Base-by-base conservation (phyloP, 768 basidiomycete species). In the Steccherinum ochraceum region DNA sequence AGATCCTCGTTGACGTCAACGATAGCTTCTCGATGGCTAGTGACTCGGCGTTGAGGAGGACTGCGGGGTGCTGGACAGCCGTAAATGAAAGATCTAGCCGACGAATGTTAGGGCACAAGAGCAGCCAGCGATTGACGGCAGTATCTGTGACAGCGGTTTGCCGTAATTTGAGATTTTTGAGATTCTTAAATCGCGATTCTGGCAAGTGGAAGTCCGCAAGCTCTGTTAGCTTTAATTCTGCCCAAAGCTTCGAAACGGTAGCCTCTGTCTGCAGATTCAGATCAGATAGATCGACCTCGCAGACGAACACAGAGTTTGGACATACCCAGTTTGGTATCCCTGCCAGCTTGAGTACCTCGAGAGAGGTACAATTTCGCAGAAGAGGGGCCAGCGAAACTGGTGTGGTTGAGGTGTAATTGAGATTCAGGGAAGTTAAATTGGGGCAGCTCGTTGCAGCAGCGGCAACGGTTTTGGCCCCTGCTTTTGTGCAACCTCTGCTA, bases 41-140 rank as follows among this genome's bases (percentile, higher is more conserved):
- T 41, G 24, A 49, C n/a, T 52, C 18, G 20, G 44, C 30, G 13
- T 35, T 21, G 27, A 61, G 41, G 5, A 59, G 41, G 16, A 18
- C 24, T 3, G 60, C 52, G n/a, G 67, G 68, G 40, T 72, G 76
- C 42, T 68, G 76, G 25, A 83, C 60, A 12, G 58, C 57, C 2
- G 84, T 88, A 65, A 84, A 88, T 4, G 86, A 86, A 13, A 83
- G 56, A 54, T 88, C 86, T 12, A 88, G 66, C 21, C 76, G 75
- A 30, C 64, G 63, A 18, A 87, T 54, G 45, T 73, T 70, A 2
- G 83, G 82, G 53, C 74, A 81, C 16, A 69, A 54, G 0, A 63
- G 52, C 4, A 83, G 57, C 12, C 83, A 60, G 5, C 64, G 53
- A 40, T 64, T 62, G 12, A 86, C 49, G 0, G 79, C 71, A 2